A percentile compares a stretch with the other conserved stretches of the same genome.
Conservation (phyloP, 352 stramenopile species). For the Nothophytophthora sp. region DNA sequence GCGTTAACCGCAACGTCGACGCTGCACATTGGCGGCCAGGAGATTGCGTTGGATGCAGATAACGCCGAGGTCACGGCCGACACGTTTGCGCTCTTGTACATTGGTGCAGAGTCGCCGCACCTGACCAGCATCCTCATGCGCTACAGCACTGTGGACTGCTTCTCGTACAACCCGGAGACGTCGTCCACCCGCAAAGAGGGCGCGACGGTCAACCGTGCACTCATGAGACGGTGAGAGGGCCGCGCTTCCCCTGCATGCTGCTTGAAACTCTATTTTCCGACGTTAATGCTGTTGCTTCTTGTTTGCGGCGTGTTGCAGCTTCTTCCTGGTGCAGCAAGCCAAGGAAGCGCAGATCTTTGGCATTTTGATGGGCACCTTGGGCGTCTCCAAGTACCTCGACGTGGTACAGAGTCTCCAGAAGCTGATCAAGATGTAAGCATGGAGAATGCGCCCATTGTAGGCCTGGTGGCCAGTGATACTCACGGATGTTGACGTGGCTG, state of each 20-base stretch:
- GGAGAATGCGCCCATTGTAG: not conserved
- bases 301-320: constrained; percentile 25
- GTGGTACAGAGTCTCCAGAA: constrained; percentile 89
- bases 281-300: not conserved
- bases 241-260: no score
- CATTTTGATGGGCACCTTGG: constrained; percentile 96
- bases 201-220: constrained; percentile 60
- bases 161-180: constrained; percentile 69
- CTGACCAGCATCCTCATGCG: constrained; percentile 85
- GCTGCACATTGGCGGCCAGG: constrained; percentile 62
- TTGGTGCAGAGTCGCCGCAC: constrained; percentile 75
- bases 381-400: constrained; percentile 91
- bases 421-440: constrained; percentile 83
- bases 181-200: constrained; percentile 54
- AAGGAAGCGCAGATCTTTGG: constrained; percentile 94
- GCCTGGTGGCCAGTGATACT: not conserved
- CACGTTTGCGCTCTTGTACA: constrained; percentile 61
- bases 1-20: constrained; percentile 6
- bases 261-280: no score
- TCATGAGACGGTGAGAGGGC: constrained; percentile 67
- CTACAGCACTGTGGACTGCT: constrained; percentile 65
- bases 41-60: constrained; percentile 35
- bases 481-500: not conserved
- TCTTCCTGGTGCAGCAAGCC: constrained; percentile 92
- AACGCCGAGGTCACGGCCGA: constrained; percentile 38